A percentile compares a stretch with the other conserved stretches of the same genome.
Evolutionary conservation across 2,329 filamentous ascomycete genomes (phyloP).

Genomic region (Aspergillus pseudoglaucus): DNA sequence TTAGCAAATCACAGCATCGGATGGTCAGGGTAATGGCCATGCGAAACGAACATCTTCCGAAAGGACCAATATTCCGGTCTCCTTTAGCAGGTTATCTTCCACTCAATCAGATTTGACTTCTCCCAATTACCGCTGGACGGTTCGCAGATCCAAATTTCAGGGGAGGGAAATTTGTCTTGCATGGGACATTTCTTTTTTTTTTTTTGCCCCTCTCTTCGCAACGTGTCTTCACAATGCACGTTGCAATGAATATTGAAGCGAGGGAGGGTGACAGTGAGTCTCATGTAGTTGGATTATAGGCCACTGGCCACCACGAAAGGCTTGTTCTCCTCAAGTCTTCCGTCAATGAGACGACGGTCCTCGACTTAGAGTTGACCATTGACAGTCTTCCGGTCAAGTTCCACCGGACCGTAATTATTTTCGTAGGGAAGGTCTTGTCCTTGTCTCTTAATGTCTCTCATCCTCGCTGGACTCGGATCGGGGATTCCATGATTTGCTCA

Average conservation of each 20-base stretch:
- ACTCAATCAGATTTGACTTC: neutral
- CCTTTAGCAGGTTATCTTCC: neutral
- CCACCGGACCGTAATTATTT: neutral
- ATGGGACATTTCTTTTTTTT: neutral
- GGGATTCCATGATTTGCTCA: no score
- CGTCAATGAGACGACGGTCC: no score
- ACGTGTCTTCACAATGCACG: neutral
- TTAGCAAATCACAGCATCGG: neutral
- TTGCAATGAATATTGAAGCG: no score
- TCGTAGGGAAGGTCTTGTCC: neutral
- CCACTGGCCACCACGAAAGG: no score
- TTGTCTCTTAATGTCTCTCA: neutral
- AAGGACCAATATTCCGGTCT: neutral
- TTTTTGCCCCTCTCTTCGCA: neutral
- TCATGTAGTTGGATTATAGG: no score
- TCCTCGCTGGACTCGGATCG: neutral
- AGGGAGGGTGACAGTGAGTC: no score
- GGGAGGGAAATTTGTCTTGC: neutral
- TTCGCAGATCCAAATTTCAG: constrained; percentile 24
- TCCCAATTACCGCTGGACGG: constrained; percentile 11
- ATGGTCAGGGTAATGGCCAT: neutral
- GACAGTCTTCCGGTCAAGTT: neutral
- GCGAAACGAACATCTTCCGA: neutral
- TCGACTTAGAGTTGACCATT: neutral
- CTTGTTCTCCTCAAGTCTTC: no score